These are phyloP conservation scores for Podospora pseudoanserina DNA, from an alignment of 495 filamentous ascomycete species.

Conservation along the genomic window DNA sequence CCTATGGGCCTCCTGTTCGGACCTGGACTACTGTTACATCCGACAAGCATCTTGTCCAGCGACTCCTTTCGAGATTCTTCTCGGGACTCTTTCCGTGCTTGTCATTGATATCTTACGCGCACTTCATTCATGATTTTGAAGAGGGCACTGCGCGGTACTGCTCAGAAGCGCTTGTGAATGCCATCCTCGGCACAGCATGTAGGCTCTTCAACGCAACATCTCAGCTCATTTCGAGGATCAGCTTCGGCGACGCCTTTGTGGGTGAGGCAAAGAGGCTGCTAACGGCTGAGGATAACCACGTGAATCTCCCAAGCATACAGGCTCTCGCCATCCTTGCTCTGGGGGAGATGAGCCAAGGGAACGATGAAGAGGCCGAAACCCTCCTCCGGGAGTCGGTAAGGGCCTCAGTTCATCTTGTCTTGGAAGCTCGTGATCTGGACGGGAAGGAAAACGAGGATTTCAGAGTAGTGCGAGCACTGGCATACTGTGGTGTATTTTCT, in stretches of 20 bases:
- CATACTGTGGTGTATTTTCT: conserved; percentile 28
- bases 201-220: conserved; percentile 18
- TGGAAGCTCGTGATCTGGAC: conserved; percentile 13
- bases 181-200: conserved; percentile 26
- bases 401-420: conserved; percentile 23
- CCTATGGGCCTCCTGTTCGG: conserved; percentile 3
- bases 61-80: conserved; percentile 23
- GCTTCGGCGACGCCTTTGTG: conserved; percentile 30
- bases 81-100: conserved; percentile 19
- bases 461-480: conserved; percentile 20
- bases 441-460: conserved; percentile 14
- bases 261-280: conserved; percentile 28
- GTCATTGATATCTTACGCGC: conserved; percentile 18
- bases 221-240: conserved; percentile 24
- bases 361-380: conserved; percentile 25
- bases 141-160: conserved; percentile 25
- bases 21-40: conserved; percentile 28
- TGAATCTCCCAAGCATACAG: conserved; percentile 26
- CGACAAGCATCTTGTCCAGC: conserved; percentile 23
- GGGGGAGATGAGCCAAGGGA: conserved; percentile 26
- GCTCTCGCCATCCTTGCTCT: conserved; percentile 27
- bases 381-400: conserved; percentile 24
- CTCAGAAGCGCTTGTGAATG: conserved; percentile 28
- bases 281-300: conserved; percentile 13
- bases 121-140: conserved; percentile 25